Evolutionary conservation across 495 filamentous ascomycete species (phyloP).

Genomic region (Xanthoparmelia taractica): DNA sequence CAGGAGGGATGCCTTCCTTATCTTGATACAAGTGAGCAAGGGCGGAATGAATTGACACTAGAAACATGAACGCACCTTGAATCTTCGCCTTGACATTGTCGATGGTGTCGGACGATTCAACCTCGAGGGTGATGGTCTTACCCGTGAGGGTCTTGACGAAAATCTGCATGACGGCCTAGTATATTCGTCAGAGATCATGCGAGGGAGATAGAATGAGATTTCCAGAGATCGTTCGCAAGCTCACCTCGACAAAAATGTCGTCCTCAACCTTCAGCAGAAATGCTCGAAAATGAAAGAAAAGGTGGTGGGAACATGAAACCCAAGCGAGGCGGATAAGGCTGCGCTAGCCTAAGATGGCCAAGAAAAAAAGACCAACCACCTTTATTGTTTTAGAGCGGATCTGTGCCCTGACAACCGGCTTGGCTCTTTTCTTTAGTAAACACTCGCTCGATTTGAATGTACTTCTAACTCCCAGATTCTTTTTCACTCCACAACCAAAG

Average conservation of each 20-base stretch:
- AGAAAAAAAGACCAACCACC: conserved; percentile 4
- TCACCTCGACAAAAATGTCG: conserved; percentile 52
- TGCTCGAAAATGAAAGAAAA: conserved; percentile 26
- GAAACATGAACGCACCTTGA: conserved; percentile 46
- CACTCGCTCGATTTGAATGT: not conserved
- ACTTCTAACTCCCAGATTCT: not conserved
- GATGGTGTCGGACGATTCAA: conserved; percentile 98
- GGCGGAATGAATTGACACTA: not conserved
- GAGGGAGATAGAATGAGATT: not conserved
- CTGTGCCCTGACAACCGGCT: not conserved
- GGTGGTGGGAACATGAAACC: conserved; percentile 3
- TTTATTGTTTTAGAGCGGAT: not conserved
- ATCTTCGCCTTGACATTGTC: conserved; percentile 99
- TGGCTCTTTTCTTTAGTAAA: not conserved
- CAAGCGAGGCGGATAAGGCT: conserved; percentile 1
- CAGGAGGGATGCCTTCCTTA: conserved; percentile 99
- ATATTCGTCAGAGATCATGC: not conserved
- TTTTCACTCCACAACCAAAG: conserved; percentile 12
- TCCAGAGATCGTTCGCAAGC: conserved; percentile 15
- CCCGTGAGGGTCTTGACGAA: conserved; percentile 99
- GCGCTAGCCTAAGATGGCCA: conserved; percentile 1
- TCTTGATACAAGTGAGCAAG: conserved; percentile 43
- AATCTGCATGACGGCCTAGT: conserved; percentile 81
- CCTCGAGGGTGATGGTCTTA: conserved; percentile 99
- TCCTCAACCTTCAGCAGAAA: conserved; percentile 48